Conservation (phyloP, 2,329 filamentous ascomycete genomes). For the Aspergillus piperis region DNA sequence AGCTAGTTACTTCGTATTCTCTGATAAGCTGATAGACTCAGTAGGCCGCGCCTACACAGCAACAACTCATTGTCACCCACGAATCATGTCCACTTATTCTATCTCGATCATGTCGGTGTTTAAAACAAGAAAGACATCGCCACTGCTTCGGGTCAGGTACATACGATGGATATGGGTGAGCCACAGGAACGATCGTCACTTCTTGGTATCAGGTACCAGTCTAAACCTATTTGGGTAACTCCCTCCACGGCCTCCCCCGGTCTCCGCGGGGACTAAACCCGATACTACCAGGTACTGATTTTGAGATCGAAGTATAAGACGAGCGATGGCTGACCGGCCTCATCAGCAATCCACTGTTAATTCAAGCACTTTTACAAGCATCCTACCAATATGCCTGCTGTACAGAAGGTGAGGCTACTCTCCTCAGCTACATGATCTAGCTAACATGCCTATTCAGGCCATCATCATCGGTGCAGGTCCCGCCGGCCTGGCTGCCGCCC, state of each 20-base stretch:
- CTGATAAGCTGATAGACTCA: too few species aligned
- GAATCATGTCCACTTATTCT: too few species aligned
- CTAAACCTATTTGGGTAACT: not conserved
- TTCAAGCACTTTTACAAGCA: not conserved
- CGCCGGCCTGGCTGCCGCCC: slow-evolving; percentile 23
- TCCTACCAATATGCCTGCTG: not conserved
- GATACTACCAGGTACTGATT: not conserved
- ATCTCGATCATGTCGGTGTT: too few species aligned
- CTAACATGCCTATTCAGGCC: slow-evolving; percentile 9
- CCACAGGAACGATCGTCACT: not conserved
- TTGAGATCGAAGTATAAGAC: not conserved
- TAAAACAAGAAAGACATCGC: not conserved
- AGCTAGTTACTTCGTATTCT: too few species aligned
- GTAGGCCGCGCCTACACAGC: too few species aligned
- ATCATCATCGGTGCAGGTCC: slow-evolving; percentile 27
- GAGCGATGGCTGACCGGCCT: not conserved
- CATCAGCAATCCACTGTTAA: not conserved
- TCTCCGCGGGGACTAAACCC: not conserved
- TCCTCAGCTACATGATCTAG: not conserved
- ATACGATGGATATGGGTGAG: not conserved
- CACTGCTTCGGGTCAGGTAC: not conserved
- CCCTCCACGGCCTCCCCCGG: not conserved
- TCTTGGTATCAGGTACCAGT: not conserved
- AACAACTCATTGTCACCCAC: too few species aligned
- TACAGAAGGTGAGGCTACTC: not conserved